Percentiles rank a stretch among this genome's conserved stretches.
These are phyloP conservation scores for Clarireedia homoeocarpa DNA, from an alignment of 2,329 filamentous ascomycete species.

Conservation along the genomic window DNA sequence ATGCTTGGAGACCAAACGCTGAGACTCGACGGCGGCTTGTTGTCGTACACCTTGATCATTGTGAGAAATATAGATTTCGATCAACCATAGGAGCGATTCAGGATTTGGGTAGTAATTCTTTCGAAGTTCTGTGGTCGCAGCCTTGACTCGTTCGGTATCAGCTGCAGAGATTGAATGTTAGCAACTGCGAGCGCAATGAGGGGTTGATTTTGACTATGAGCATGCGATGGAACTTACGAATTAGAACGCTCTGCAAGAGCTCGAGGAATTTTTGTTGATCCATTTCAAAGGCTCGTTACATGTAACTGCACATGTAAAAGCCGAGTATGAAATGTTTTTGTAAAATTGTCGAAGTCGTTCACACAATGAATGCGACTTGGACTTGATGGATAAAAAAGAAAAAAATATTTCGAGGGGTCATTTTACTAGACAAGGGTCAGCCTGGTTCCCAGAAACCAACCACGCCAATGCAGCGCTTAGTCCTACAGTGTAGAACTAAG, in stretches of 20 bases:
- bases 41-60: slow-evolving; percentile 58
- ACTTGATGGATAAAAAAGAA: neutral
- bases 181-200: slow-evolving; percentile 15
- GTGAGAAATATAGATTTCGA: slow-evolving; percentile 82
- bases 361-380: neutral
- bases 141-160: slow-evolving; percentile 82
- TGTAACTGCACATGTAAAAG: slow-evolving; percentile 1
- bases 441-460: neutral
- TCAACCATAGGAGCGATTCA: slow-evolving; percentile 73
- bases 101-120: slow-evolving; percentile 89
- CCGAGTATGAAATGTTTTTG: neutral
- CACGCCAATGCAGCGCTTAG: too few relatives aligned
- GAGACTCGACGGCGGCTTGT: slow-evolving; percentile 82
- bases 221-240: slow-evolving; percentile 55
- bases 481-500: too few relatives aligned
- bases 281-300: slow-evolving; percentile 39
- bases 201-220: slow-evolving; percentile 2
- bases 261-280: slow-evolving; percentile 77
- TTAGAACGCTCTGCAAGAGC: slow-evolving; percentile 79
- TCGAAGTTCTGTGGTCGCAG: slow-evolving; percentile 81
- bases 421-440: neutral
- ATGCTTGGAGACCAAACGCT: slow-evolving; percentile 76
- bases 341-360: neutral
- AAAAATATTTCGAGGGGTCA: neutral
- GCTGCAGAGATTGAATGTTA: slow-evolving; percentile 43